These are phyloP conservation scores for Vararia minispora DNA, from an alignment of 768 basidiomycete genomes.

Conservation along the genomic window DNA sequence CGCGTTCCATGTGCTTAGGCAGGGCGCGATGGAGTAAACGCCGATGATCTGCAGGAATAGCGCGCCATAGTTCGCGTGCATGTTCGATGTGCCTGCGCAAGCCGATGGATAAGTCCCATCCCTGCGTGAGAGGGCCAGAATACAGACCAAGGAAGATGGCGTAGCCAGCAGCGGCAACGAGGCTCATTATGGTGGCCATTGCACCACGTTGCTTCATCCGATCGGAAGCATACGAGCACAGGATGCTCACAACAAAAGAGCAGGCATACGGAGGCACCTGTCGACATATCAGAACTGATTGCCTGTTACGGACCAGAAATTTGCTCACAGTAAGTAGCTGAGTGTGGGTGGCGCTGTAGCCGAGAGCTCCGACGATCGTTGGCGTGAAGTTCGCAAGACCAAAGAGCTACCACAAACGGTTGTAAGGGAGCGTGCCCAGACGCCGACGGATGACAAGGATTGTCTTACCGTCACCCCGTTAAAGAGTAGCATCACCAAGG, in stretches of 20 bases:
- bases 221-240: conserved; percentile 11
- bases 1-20: conserved; percentile 18
- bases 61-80: conserved; percentile 16
- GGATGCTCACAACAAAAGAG: conserved; percentile 15
- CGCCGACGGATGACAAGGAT: no score
- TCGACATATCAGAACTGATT: no score
- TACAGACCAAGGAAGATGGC: conserved; percentile 11
- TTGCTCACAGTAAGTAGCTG: conserved; percentile 19
- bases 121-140: no score
- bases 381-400: conserved; percentile 19
- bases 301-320: no score
- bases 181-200: conserved; percentile 6
- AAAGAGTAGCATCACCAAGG: conserved; percentile 41
- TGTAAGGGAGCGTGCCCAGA: neutral
- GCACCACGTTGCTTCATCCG: conserved; percentile 10
- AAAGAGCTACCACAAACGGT: conserved; percentile 10
- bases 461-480: conserved; percentile 36
- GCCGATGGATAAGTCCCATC: neutral
- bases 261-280: conserved; percentile 23
- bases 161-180: conserved; percentile 11
- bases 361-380: conserved; percentile 19
- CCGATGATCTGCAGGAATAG: conserved; percentile 22
- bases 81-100: conserved; percentile 11
- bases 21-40: conserved; percentile 17
- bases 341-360: conserved; percentile 17